These are phyloP conservation scores for Talaromyces piceae DNA, from an alignment of 2,329 filamentous ascomycete genomes.

Conservation along the genomic window DNA sequence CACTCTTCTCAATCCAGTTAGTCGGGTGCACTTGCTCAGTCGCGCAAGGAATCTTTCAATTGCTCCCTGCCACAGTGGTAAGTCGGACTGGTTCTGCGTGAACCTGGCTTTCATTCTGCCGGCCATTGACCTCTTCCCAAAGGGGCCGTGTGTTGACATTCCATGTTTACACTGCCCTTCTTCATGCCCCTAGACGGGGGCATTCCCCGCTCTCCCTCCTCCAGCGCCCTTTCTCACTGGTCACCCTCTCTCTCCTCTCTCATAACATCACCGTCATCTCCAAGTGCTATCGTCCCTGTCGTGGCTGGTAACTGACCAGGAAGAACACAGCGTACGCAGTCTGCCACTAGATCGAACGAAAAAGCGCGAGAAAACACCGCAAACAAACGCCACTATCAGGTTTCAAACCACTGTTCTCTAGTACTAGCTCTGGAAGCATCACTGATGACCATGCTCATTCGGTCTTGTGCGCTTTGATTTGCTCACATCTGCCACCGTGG, in stretches of 20 bases:
- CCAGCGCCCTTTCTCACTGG: slow-evolving; percentile 5
- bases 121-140: background rate
- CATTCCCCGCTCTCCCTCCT: slow-evolving; percentile 12
- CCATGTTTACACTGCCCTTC: slow-evolving; percentile 12
- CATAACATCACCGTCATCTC: background rate
- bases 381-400: background rate
- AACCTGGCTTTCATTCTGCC: background rate
- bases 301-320: slow-evolving; percentile 3
- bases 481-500: slow-evolving; percentile 14
- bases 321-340: background rate
- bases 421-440: background rate
- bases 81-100: background rate
- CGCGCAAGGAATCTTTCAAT: background rate
- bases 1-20: too few relatives aligned
- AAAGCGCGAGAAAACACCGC: background rate
- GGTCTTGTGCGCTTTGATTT: slow-evolving; percentile 5
- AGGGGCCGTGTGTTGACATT: slow-evolving; percentile 13
- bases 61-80: too few relatives aligned
- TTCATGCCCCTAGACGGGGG: slow-evolving; percentile 5
- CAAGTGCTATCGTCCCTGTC: background rate
- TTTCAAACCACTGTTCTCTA: background rate
- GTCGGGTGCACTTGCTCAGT: too few relatives aligned
- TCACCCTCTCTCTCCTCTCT: background rate
- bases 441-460: slow-evolving; percentile 9
- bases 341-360: background rate